Evolutionary conservation across 768 basidiomycete genomes (phyloP), one percentile per base, ranked within the genome.

Genomic region (Mycena leptocephala): DNA sequence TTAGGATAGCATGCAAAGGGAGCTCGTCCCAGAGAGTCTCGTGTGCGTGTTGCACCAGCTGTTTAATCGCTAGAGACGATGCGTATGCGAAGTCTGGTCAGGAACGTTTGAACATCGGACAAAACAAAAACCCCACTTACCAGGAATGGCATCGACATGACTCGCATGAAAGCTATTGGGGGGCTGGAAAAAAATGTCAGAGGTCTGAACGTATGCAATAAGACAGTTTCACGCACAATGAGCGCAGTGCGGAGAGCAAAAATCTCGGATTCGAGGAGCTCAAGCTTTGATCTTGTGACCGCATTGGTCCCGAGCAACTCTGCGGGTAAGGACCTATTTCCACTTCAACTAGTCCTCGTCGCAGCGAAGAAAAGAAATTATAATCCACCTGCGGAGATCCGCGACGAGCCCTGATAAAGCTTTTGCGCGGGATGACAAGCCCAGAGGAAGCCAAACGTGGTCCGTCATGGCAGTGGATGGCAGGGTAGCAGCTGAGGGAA

Each of bases 21-120:
- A 68, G 14, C 24, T 68, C 26, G 53, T 68, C 66, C 66, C 66
- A 68, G 39, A 68, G 66, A 1, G 66, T 68, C 16, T 55, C 37
- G 18, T 55, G 51, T 41, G 66, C 66, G 66, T 26, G 51, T 13
- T 68, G 24, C 22, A 53, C 66, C 53, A 68, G 24, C 13, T 56
- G n/a, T 55, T 68, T 26, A 20, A 68, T 28, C 48, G 51, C 66
- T 68, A 46, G 26, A 33, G 30, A 68, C 3, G 26, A 30, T 55
- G 53, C 14, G 51, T 26, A 53, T 53, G 51, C 51, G 26, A 41
- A 30, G 14, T 6, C 33, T 26, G 26, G 65, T 67, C 53, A 56
- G 37, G n/a, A 56, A 22, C 10, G 18, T 24, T 41, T 9, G 30
- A 14, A 39, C 33, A 46, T 55, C 18, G 51, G 16, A n/a, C n/a